Evolutionary conservation across 2,329 filamentous ascomycete genomes (phyloP), one percentile per base, ranked within the genome.

Genomic region (Ceratocystiopsis minuta): DNA sequence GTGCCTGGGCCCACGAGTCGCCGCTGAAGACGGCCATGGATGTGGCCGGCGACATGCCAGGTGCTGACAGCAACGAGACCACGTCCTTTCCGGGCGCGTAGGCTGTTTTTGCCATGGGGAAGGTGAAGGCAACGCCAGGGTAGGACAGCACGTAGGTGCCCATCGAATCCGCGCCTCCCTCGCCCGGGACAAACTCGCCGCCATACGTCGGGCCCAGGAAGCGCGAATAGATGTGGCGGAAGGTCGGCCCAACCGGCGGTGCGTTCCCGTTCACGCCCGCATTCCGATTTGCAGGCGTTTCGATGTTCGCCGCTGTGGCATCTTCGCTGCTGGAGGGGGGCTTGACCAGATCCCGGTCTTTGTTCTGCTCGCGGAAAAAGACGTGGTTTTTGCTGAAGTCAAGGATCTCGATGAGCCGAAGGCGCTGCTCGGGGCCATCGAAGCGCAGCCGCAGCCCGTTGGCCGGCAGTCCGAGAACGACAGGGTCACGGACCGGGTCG

Each of bases 191-290:
- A 54, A 88, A 98, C 64, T 98, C 90, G 48, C 90, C 90, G 1
- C 82, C 82, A 56, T 93, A 96, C 0, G 88, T 92, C 16, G 87
- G 87, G 0, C 90, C 90, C 48, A 98, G 78, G n/a, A 95, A 67
- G 41, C 83, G 78, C 53, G 93, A 85, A 57, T 96, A 98, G 50
- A 98, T 79, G 57, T 92, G 84, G 45, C 80, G 72, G 57, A 94
- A 94, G 15, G 73, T 80, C 5, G 86, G 87, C 0, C 84, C 84
- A 9, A 33, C 37, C 2, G 39, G n/a, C 18, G 24, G 43, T 2
- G 18, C 16, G 10, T 39, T 13, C 5, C 9, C 5, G 11, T 28
- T 28, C 11, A 10, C 7, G 9, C 24, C 24, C 24, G 5, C 24
- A 10, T 28, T 28, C 24, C 24, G 9, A 10, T 10, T 28, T 28